phyloP scores from a whole-genome alignment of 768 basidiomycete species.

The Candolleomyces aberdarensis region DNA sequence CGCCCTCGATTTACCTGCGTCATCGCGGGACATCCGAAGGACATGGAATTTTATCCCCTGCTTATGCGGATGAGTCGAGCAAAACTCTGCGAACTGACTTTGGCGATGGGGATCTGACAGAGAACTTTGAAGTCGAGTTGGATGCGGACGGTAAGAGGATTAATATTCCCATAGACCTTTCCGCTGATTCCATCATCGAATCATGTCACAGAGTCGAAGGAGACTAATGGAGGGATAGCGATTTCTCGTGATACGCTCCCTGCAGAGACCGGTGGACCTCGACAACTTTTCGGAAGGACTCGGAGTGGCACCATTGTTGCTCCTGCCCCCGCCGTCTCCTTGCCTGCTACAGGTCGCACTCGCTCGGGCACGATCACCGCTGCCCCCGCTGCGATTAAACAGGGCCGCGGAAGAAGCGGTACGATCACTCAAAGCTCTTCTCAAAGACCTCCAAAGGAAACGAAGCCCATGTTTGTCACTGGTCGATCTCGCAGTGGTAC shows the following conservation, averaged over 20 bases:
- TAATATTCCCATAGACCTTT: too few species aligned
- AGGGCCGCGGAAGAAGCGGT: conserved; percentile 2
- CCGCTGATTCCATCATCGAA: too few species aligned
- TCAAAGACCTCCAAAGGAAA: background rate
- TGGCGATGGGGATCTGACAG: too few species aligned
- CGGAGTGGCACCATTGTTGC: background rate
- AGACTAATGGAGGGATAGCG: too few species aligned
- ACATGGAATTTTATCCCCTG: background rate
- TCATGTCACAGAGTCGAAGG: too few species aligned
- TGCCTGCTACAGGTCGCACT: background rate
- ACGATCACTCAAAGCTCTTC: conserved; percentile 2
- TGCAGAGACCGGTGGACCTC: background rate
- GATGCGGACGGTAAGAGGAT: too few species aligned
- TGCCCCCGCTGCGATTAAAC: background rate
- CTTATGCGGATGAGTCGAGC: too few species aligned
- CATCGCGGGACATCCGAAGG: background rate
- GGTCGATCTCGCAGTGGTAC: conserved; percentile 1
- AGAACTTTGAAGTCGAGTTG: too few species aligned
- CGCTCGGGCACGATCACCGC: background rate
- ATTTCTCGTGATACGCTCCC: background rate
- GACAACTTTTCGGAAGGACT: background rate
- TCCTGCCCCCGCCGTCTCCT: background rate
- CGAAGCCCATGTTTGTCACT: background rate
- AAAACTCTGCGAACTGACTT: too few species aligned
- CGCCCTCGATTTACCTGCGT: conserved; percentile 29